Conservation (phyloP, 768 basidiomycete species). For the Suillus lakei region DNA sequence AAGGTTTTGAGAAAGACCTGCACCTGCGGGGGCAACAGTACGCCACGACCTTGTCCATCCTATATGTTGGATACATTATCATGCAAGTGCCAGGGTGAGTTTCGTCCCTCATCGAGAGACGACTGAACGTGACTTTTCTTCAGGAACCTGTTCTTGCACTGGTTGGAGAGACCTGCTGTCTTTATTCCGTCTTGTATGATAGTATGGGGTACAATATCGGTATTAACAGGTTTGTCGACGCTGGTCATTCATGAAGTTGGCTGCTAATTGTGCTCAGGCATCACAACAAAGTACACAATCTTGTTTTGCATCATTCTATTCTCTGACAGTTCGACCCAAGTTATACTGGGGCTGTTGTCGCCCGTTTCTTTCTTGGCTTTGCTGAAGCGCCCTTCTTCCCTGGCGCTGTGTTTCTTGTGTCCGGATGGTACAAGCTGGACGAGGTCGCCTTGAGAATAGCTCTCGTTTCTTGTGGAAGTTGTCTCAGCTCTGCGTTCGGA, state of each 20-base stretch:
- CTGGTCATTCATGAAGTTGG: neutral
- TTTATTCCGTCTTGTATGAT: conserved; percentile 30
- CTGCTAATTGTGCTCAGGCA: neutral
- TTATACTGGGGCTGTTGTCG: conserved; percentile 3
- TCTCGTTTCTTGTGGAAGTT: conserved; percentile 40
- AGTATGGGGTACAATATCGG: conserved; percentile 43
- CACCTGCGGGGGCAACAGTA: conserved; percentile 28
- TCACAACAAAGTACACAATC: conserved; percentile 6
- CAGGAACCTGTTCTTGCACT: conserved; percentile 38
- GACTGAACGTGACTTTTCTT: too few species aligned
- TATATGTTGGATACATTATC: conserved; percentile 30
- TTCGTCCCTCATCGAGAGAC: neutral
- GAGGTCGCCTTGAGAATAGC: conserved; percentile 44
- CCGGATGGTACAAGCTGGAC: conserved; percentile 35
- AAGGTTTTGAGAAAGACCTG: conserved; percentile 29
- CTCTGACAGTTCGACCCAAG: neutral
- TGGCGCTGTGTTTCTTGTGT: conserved; percentile 6
- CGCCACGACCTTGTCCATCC: conserved; percentile 26
- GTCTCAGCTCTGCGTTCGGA: conserved; percentile 51
- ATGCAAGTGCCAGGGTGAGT: conserved; percentile 28
- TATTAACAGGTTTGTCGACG: conserved; percentile 37
- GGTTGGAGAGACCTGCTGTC: conserved; percentile 32
- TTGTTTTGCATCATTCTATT: neutral
- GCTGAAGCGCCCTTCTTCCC: conserved; percentile 10
- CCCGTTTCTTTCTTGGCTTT: conserved; percentile 13